These are phyloP conservation scores for Penicillium brevicompactum DNA, from an alignment of 2,329 filamentous ascomycete genomes.

Conservation along the genomic window DNA sequence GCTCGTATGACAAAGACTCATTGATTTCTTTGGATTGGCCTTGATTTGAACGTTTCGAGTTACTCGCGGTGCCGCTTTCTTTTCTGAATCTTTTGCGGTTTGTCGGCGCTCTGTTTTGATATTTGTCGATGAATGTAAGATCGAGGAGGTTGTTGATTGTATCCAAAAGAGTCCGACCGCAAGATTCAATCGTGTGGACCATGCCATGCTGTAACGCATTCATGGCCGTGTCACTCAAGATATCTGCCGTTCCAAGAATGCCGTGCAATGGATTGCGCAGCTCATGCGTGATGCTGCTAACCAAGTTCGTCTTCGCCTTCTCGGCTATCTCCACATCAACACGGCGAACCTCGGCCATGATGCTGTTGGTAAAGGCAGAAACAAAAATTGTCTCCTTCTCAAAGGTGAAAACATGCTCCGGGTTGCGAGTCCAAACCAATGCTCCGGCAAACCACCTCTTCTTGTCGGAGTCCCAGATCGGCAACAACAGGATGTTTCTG, in stretches of 20 bases:
- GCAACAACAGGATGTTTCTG: slow-evolving; percentile 32
- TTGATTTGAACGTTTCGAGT: not conserved
- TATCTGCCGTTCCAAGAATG: slow-evolving; percentile 36
- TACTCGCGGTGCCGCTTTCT: not conserved
- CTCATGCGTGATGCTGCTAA: slow-evolving; percentile 40
- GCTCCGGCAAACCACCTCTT: slow-evolving; percentile 33
- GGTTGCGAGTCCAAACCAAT: slow-evolving; percentile 32
- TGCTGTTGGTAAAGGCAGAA: slow-evolving; percentile 34
- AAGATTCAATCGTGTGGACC: slow-evolving; percentile 41
- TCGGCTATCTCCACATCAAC: slow-evolving; percentile 34
- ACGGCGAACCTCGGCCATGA: slow-evolving; percentile 37
- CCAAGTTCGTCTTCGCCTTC: slow-evolving; percentile 36
- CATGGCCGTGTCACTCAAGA: slow-evolving; percentile 33
- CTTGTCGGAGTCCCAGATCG: slow-evolving; percentile 35
- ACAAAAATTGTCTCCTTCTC: slow-evolving; percentile 33
- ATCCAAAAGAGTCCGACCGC: slow-evolving; percentile 46
- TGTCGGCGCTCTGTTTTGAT: slow-evolving; percentile 3
- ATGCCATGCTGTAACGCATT: slow-evolving; percentile 32
- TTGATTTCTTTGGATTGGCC: not conserved
- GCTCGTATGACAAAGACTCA: not conserved
- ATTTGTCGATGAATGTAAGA: slow-evolving; percentile 31
- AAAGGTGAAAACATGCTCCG: slow-evolving; percentile 26
- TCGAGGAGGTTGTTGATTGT: slow-evolving; percentile 44
- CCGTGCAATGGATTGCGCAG: slow-evolving; percentile 40
- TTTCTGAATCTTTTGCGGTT: not conserved